These are phyloP conservation scores for Limnanthes douglasii DNA, from an alignment of 345 rosid species.

Conservation along the genomic window DNA sequence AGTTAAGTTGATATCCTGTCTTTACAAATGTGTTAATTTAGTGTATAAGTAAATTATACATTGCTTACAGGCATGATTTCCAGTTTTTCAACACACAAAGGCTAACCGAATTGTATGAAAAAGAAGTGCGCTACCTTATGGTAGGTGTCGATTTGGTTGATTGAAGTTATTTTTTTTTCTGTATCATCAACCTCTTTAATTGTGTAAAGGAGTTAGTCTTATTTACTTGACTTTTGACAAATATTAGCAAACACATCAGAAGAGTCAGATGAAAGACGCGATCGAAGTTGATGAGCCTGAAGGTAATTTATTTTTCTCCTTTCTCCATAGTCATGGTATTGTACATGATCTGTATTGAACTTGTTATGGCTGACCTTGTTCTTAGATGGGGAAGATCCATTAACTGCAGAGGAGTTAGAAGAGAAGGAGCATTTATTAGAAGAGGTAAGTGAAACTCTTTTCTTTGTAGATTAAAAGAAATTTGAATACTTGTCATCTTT, in stretches of 20 bases:
- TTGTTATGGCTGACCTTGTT: slow-evolving; percentile 11
- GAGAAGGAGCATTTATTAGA: slow-evolving; percentile 83
- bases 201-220: too few relatives aligned
- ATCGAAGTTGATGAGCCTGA: slow-evolving; percentile 97
- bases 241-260: slow-evolving; percentile 92
- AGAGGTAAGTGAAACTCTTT: slow-evolving; percentile 36
- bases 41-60: too few relatives aligned
- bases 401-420: slow-evolving; percentile 95
- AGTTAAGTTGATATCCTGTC: not conserved
- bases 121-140: slow-evolving; percentile 97
- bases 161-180: too few relatives aligned
- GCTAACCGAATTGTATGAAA: slow-evolving; percentile 90
- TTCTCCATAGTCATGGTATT: too few relatives aligned
- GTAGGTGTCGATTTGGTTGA: slow-evolving; percentile 25
- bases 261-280: slow-evolving; percentile 85
- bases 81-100: slow-evolving; percentile 96
- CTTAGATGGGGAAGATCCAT: slow-evolving; percentile 73
- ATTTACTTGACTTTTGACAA: slow-evolving; percentile 1
- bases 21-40: too few relatives aligned
- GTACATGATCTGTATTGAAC: not conserved
- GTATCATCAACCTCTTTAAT: too few relatives aligned
- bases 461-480: not conserved
- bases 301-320: slow-evolving; percentile 25
- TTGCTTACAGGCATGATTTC: slow-evolving; percentile 83
- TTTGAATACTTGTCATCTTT: slow-evolving; percentile 5